Evolutionary conservation across 768 basidiomycete genomes (phyloP).

Genomic region (Boletus fagicola): DNA sequence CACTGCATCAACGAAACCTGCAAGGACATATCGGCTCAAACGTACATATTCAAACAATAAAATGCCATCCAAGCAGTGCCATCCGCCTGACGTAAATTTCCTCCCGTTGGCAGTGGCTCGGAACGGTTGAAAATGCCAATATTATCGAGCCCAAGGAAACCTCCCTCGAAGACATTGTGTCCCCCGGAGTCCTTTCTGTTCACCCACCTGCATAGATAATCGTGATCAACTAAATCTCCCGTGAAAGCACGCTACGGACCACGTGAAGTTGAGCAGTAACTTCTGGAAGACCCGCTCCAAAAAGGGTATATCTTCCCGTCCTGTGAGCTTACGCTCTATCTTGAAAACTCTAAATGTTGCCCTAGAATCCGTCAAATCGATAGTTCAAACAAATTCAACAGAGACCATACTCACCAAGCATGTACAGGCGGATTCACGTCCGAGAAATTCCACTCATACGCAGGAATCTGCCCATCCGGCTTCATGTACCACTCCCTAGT

Average conservation of each 20-base stretch:
- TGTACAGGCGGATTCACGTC: constrained; percentile 99
- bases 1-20: constrained; percentile 3
- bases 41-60: constrained; percentile 93
- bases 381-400: neutral
- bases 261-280: constrained; percentile 93
- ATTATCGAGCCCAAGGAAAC: constrained; percentile 97
- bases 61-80: constrained; percentile 99
- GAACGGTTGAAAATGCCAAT: constrained; percentile 98
- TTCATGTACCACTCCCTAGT: constrained; percentile 99
- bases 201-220: constrained; percentile 71
- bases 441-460: constrained; percentile 99
- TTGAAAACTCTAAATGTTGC: constrained; percentile 99
- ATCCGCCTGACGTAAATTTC: constrained; percentile 91
- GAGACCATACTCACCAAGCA: constrained; percentile 64
- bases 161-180: constrained; percentile 96
- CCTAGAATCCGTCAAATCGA: constrained; percentile 41
- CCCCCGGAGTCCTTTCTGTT: constrained; percentile 96
- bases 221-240: neutral
- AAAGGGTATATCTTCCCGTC: constrained; percentile 86
- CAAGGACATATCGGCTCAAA: neutral
- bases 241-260: constrained; percentile 44
- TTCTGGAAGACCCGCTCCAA: constrained; percentile 99
- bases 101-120: constrained; percentile 94
- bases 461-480: constrained; percentile 97
- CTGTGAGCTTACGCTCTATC: constrained; percentile 94